Conservation (phyloP, 441 rosid species). For the Jatropha podagrica region DNA sequence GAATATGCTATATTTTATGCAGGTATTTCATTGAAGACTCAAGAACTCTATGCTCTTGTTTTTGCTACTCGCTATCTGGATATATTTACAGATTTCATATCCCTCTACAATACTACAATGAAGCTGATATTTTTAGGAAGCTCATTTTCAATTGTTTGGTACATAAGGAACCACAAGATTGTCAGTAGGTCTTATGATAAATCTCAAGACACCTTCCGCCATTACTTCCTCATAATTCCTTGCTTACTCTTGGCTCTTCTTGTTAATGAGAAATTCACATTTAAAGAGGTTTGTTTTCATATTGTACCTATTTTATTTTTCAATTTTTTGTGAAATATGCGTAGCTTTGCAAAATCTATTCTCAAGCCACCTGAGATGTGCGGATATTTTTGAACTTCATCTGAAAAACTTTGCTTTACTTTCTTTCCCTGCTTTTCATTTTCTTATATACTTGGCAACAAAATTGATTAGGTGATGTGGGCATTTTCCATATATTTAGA, state of each 20-base stretch:
- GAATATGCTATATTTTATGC: conserved; percentile 18
- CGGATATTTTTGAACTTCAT: not conserved
- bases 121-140: conserved; percentile 85
- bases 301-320: not conserved
- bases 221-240: conserved; percentile 52
- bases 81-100: conserved; percentile 68
- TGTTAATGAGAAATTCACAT: conserved; percentile 66
- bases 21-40: conserved; percentile 91
- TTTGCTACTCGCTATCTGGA: conserved; percentile 85
- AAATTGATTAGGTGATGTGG: conserved; percentile 65
- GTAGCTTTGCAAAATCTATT: no score
- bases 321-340: not conserved
- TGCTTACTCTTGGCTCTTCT: conserved; percentile 64
- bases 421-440: not conserved
- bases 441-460: conserved; percentile 5
- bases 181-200: conserved; percentile 77
- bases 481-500: conserved; percentile 91
- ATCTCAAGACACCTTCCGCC: conserved; percentile 88
- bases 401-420: not conserved
- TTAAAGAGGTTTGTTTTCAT: conserved; percentile 60
- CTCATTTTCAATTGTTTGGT: conserved; percentile 87
- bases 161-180: conserved; percentile 71
- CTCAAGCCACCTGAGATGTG: not conserved
- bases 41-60: conserved; percentile 84
- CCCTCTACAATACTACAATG: conserved; percentile 80